Percentiles rank a stretch among this genome's conserved stretches.
Conservation (phyloP, 495 filamentous ascomycete species). For the Daldinia childiae region DNA sequence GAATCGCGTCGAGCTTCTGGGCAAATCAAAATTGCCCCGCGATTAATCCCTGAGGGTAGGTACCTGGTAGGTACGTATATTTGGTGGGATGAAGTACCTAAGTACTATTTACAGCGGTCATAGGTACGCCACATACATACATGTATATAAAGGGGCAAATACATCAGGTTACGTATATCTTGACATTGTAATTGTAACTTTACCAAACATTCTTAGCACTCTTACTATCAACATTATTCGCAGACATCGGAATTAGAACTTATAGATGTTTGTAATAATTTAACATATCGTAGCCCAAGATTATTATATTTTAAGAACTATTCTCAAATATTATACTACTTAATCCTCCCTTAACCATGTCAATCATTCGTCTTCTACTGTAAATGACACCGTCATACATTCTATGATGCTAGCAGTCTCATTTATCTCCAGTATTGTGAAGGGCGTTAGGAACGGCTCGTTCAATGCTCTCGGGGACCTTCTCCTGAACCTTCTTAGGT, state of each 20-base stretch:
- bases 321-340: background rate
- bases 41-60: background rate
- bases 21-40: conserved; percentile 28
- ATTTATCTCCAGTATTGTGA: conserved; percentile 31
- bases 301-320: background rate
- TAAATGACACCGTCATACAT: background rate
- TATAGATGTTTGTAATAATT: background rate
- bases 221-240: background rate
- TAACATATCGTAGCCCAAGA: background rate
- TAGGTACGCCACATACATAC: background rate
- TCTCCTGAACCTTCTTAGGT: conserved; percentile 36
- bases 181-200: too few species aligned
- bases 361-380: background rate
- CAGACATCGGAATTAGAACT: background rate
- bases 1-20: conserved; percentile 38
- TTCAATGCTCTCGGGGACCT: conserved; percentile 29
- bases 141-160: background rate
- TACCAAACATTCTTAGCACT: background rate
- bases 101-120: background rate
- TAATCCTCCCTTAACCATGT: background rate
- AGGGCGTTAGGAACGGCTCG: conserved; percentile 24
- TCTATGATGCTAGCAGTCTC: conserved; percentile 1
- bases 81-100: conserved; percentile 18
- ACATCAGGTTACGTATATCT: too few species aligned
- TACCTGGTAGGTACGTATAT: conserved; percentile 3